Evolutionary conservation across 805 yeast species (phyloP), one percentile per base, ranked within the genome.

Genomic region (Candida cerambycidarum): DNA sequence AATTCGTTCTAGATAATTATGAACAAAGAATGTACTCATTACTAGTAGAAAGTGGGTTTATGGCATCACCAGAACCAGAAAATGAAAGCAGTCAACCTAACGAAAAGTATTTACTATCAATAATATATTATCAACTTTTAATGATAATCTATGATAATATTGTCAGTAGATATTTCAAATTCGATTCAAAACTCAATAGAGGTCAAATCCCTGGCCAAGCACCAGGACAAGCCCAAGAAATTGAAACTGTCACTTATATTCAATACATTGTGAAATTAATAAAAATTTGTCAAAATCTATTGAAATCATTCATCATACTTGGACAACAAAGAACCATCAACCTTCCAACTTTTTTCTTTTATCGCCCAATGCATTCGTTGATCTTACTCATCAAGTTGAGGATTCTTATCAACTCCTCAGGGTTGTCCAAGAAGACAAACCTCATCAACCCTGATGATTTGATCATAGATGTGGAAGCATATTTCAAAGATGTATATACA

Each of bases 101-200:
- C 46, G 75, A 68, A 46, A 63, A 65, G 38, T 60, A 62, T 49
- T 51, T 73, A 17, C 51, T 75, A 13, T 66, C 71, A 3, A 65
- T 77, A 13, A 69, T 75, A 7, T 77, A 76, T 52, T 73, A 75
- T 52, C 80, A 77, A 49, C 54, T 76, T 24, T 51, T 75, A 32
- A 71, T 76, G 73, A 65, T 75, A 21, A 67, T 75, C 63, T 75
- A 78, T 50, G 82, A 78, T 49, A 74, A 69, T 46, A 63, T 76
- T 19, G 75, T 76, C n/a, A 72, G 75, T 52, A 59, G 69, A 40
- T 53, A 52, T 34, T 50, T 63, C 36, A 32, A 44, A 8, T 36
- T 37, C n/a, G 53, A 49, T 10, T 25, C 48, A 4, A 45, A 48
- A 30, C 16, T 17, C 7, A 16, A 30, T 3, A 21, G 23, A 8